Evolutionary conservation across 2,329 filamentous ascomycete species (phyloP).

Genomic region (Aspergillus luchuensis): DNA sequence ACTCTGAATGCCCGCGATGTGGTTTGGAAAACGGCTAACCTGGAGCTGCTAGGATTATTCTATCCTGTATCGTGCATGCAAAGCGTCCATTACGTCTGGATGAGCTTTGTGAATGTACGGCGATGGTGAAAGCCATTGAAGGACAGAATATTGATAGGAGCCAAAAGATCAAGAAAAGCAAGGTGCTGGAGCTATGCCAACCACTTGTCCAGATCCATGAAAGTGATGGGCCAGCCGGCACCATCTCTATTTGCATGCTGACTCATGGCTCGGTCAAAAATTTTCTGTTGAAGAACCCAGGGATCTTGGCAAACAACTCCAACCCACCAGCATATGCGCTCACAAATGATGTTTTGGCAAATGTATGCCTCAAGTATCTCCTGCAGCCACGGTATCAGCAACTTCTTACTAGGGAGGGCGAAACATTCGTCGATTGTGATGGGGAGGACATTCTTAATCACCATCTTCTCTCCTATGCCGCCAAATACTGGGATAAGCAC

Average conservation of each 20-base stretch:
- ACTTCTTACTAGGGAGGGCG: background rate
- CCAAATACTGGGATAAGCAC: conserved; percentile 11
- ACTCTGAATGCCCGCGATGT: background rate
- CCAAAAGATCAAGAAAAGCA: conserved; percentile 2
- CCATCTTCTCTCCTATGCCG: conserved; percentile 8
- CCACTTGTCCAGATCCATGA: conserved; percentile 3
- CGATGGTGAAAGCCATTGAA: background rate
- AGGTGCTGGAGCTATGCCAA: conserved; percentile 1
- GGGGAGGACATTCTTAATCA: background rate
- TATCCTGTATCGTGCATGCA: conserved; percentile 1
- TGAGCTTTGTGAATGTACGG: conserved; percentile 7
- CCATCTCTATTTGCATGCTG: background rate
- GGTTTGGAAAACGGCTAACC: background rate
- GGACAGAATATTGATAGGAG: background rate
- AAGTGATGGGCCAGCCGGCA: background rate
- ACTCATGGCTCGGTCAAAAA: conserved; percentile 3
- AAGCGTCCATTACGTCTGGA: conserved; percentile 1
- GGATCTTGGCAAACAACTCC: background rate
- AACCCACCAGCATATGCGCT: background rate
- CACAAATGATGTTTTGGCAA: background rate
- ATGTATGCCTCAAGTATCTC: conserved; percentile 6
- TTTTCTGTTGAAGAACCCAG: conserved; percentile 10
- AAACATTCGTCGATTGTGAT: background rate
- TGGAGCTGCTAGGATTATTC: background rate
- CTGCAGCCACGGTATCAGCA: conserved; percentile 5